phyloP scores from a whole-genome alignment of 2,329 filamentous ascomycete species.

The Acrocalymma vagum region DNA sequence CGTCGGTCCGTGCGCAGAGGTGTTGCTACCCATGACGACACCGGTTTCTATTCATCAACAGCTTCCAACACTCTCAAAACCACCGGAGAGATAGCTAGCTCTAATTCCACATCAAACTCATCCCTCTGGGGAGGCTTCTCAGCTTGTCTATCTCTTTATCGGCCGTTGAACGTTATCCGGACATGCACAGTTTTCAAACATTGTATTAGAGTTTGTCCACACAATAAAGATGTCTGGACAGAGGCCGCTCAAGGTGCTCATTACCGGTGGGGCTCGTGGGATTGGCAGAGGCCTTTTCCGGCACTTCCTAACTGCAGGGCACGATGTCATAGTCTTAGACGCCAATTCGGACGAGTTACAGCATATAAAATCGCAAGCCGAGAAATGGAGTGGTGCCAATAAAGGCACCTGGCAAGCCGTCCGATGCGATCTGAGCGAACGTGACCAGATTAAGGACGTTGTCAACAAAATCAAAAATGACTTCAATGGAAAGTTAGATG shows the following conservation, averaged over 20 bases:
- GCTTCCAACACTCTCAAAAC: too few species aligned
- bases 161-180: too few species aligned
- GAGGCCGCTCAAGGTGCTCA: constrained; percentile 37
- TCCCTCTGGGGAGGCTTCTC: too few species aligned
- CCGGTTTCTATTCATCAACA: too few species aligned
- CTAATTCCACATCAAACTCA: too few species aligned
- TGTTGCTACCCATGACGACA: too few species aligned
- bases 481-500: constrained; percentile 43
- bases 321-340: constrained; percentile 57
- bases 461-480: constrained; percentile 47
- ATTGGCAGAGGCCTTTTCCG: constrained; percentile 57
- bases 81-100: too few species aligned
- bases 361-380: constrained; percentile 42
- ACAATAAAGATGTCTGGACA: constrained; percentile 6
- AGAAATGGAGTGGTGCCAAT: constrained; percentile 27
- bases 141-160: too few species aligned
- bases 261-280: constrained; percentile 55
- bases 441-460: constrained; percentile 44
- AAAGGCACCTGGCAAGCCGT: constrained; percentile 26
- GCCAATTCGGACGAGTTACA: constrained; percentile 51
- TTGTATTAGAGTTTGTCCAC: too few species aligned
- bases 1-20: too few species aligned
- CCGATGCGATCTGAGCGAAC: constrained; percentile 52
- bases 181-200: too few species aligned
- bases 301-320: constrained; percentile 51